Conservation (phyloP, 495 filamentous ascomycete species). For the Wilcoxina mikolae region DNA sequence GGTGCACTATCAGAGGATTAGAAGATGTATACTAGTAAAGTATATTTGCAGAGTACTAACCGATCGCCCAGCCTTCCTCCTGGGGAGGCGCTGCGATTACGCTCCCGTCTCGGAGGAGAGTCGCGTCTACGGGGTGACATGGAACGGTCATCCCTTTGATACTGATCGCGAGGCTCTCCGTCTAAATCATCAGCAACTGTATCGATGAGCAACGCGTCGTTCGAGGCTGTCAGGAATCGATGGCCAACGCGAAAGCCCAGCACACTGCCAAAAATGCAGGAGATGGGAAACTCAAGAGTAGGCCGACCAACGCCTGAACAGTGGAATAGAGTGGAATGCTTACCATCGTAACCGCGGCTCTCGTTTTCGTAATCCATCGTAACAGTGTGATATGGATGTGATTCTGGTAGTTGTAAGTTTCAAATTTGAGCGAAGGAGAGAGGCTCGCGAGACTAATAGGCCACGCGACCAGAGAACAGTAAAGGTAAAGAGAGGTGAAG, state of each 20-base stretch:
- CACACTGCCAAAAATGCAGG: too few relatives aligned
- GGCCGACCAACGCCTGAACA: constrained; percentile 10
- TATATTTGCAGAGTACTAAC: constrained; percentile 39
- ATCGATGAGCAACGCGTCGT: neutral
- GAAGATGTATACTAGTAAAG: neutral
- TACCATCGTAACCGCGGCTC: constrained; percentile 69
- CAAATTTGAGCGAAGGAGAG: too few relatives aligned
- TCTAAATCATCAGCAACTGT: neutral
- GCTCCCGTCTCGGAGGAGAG: constrained; percentile 61
- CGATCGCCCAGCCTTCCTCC: constrained; percentile 58
- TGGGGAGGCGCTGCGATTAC: constrained; percentile 86
- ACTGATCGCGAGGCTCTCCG: constrained; percentile 18
- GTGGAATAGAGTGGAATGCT: constrained; percentile 27
- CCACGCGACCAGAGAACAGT: too few relatives aligned
- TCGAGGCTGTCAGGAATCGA: constrained; percentile 3
- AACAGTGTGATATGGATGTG: neutral
- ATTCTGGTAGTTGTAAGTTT: neutral
- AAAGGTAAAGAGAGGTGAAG: too few relatives aligned
- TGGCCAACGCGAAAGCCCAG: too few relatives aligned
- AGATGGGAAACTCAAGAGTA: constrained; percentile 1
- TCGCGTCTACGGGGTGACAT: constrained; percentile 46
- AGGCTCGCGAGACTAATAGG: too few relatives aligned
- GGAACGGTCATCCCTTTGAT: constrained; percentile 23
- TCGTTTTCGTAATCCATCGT: constrained; percentile 74
- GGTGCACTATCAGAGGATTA: constrained; percentile 28